Evolutionary conservation across 148 eudicot genomes (phyloP).

Genomic region (Spergularia bocconei): DNA sequence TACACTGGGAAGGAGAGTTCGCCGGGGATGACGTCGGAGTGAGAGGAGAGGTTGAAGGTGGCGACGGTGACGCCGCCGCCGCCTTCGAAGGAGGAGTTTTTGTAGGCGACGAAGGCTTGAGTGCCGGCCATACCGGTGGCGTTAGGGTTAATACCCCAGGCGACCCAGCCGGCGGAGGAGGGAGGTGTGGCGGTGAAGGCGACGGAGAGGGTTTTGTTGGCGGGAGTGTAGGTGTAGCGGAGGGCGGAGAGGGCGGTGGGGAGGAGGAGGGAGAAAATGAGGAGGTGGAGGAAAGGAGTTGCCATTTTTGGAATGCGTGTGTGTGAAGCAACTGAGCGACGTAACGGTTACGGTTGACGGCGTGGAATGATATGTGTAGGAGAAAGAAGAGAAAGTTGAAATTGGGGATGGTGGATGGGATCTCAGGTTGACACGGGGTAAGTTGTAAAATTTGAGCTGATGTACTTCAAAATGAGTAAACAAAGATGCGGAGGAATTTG

Average conservation of each 20-base stretch:
- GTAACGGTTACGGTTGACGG: too few species aligned
- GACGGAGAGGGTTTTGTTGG: constrained; percentile 44
- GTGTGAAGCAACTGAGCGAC: too few species aligned
- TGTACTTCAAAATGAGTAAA: too few species aligned
- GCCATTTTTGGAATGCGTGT: too few species aligned
- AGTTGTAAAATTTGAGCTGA: too few species aligned
- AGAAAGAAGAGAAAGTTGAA: too few species aligned
- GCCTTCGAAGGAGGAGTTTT: constrained; percentile 30
- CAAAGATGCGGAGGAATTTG: too few species aligned
- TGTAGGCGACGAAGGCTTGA: constrained; percentile 54
- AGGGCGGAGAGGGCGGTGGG: constrained; percentile 40
- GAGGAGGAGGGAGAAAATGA: constrained; percentile 14
- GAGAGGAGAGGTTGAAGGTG: constrained; percentile 45
- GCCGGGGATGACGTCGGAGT: constrained; percentile 21
- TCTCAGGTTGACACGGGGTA: too few species aligned
- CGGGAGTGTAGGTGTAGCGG: constrained; percentile 53
- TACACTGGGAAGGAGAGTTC: constrained; percentile 36
- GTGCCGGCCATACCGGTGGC: constrained; percentile 63
- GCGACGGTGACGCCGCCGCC: constrained; percentile 34
- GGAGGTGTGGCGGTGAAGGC: constrained; percentile 61
- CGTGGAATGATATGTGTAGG: too few species aligned
- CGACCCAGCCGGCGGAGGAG: constrained; percentile 54
- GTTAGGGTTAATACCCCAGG: constrained; percentile 80
- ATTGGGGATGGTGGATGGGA: too few species aligned
- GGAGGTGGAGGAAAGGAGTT: too few species aligned